Evolutionary conservation across 2,329 filamentous ascomycete species (phyloP).

Genomic region (Exophiala bonariae): DNA sequence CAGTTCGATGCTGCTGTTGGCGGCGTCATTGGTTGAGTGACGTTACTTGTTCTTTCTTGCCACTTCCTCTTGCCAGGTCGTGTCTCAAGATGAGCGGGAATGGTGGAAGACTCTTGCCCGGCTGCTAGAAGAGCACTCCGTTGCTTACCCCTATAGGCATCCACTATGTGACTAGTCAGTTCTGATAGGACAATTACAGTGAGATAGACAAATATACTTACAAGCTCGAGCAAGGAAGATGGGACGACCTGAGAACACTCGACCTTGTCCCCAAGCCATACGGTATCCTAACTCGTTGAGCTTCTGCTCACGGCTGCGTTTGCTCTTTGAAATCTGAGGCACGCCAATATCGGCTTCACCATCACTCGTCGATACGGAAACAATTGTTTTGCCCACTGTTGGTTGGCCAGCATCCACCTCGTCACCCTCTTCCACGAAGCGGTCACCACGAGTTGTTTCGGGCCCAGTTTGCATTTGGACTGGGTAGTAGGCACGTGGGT

Average conservation of each 20-base stretch:
- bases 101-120: slow-evolving; percentile 71
- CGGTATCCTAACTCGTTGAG: slow-evolving; percentile 91
- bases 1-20: slow-evolving; percentile 17
- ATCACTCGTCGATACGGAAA: slow-evolving; percentile 63
- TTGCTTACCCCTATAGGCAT: slow-evolving; percentile 92
- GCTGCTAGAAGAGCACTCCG: slow-evolving; percentile 75
- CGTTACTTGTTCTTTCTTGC: slow-evolving; percentile 55
- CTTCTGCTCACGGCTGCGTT: slow-evolving; percentile 78
- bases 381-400: slow-evolving; percentile 48
- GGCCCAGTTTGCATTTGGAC: slow-evolving; percentile 88
- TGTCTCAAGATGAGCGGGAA: slow-evolving; percentile 85
- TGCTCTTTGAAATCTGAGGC: slow-evolving; percentile 68
- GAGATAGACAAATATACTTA: slow-evolving; percentile 54
- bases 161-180: slow-evolving; percentile 58
- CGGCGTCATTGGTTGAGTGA: slow-evolving; percentile 16
- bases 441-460: slow-evolving; percentile 66
- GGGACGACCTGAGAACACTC: slow-evolving; percentile 82
- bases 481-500: slow-evolving; percentile 86
- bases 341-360: slow-evolving; percentile 76
- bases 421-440: slow-evolving; percentile 72
- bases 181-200: slow-evolving; percentile 12
- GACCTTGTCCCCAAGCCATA: slow-evolving; percentile 95
- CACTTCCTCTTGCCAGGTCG: slow-evolving; percentile 79
- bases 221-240: slow-evolving; percentile 88
- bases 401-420: slow-evolving; percentile 40